These are phyloP conservation scores for Trichophyton verrucosum DNA, from an alignment of 2,329 filamentous ascomycete species.

Conservation along the genomic window DNA sequence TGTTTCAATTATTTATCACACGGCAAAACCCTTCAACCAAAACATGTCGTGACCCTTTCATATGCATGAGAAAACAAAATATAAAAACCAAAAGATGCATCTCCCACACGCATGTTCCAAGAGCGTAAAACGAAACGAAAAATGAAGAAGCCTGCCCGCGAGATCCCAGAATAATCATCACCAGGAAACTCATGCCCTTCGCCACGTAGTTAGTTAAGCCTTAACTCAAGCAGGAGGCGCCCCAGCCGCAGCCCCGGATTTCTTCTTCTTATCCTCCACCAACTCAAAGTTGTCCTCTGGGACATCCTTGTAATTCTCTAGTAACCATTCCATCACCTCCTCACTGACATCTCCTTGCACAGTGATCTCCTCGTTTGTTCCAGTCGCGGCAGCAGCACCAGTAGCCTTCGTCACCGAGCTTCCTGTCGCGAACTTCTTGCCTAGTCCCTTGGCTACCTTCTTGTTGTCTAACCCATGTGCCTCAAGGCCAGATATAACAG, in stretches of 20 bases:
- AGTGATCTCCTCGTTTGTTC: conserved; percentile 67
- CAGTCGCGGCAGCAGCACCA: conserved; percentile 46
- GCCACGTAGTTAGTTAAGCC: neutral
- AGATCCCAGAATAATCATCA: neutral
- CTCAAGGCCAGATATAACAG: conserved; percentile 80
- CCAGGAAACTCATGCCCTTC: neutral
- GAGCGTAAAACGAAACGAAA: neutral
- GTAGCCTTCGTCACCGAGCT: conserved; percentile 81
- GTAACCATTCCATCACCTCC: conserved; percentile 81
- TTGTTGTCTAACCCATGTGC: conserved; percentile 86
- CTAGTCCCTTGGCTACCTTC: conserved; percentile 90
- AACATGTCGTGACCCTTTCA: conserved; percentile 2
- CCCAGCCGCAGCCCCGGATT: conserved; percentile 33
- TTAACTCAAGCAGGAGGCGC: neutral
- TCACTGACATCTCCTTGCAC: conserved; percentile 95
- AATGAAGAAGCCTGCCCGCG: neutral
- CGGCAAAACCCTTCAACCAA: neutral
- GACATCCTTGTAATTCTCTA: conserved; percentile 79
- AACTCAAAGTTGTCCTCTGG: conserved; percentile 92
- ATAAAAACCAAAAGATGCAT: neutral
- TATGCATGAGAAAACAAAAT: neutral
- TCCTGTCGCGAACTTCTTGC: conserved; percentile 97
- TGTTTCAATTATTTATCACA: neutral
- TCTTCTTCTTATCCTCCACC: conserved; percentile 94
- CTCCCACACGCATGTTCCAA: neutral